Base-by-base conservation (phyloP, 352 stramenopile species). In the Pythium scleroteichum region DNA sequence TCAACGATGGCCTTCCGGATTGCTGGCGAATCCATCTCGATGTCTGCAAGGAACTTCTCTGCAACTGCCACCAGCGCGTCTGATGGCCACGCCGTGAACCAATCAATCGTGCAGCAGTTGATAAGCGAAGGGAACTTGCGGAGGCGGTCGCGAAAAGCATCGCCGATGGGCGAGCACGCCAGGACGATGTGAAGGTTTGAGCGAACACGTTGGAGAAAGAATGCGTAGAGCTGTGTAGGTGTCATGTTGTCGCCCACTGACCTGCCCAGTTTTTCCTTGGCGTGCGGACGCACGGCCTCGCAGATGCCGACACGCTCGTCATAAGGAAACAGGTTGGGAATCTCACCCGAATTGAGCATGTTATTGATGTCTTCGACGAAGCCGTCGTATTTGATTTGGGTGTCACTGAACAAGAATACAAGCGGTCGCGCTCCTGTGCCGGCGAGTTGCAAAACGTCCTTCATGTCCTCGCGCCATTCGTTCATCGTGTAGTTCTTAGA, bases 21-120 rank as follows among this genome's bases (percentile, higher is more conserved):
- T 2, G 74, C 64, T 2, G 59, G 69, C 38, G 64, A 94, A 29
- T 94, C 85, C 71, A 98, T 97, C 50, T 96, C 78, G 9, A 98
- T 86, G 32, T 93, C 85, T 16, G 80, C 72, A 17, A 98, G 69
- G 59, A 98, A 98, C 47, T 95, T 97, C 40, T 97, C 77, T 1
- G 95, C 95, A 26, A 98, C 95, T 2, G 95, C 94, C 1, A 97
- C 81, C 1, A 98, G 73, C 1, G 95, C 94, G 62, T 98, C 95
- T 0, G 78, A 75, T 2, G 95, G 95, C 95, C 95, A 98, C 14
- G 92, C 87, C 8, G 89, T 98, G 68, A 98, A 98, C 95, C 95
- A 98, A 64, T 98, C 94, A 66, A 98, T 98, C n/a, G 92, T 97
- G 61, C 95, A 98, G 70, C 95, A 98, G 63, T 98, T 98, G 73